A percentile compares a stretch with the other conserved stretches of the same genome.
Conservation (phyloP, 106 monocot species). For the Acorus calamus region DNA sequence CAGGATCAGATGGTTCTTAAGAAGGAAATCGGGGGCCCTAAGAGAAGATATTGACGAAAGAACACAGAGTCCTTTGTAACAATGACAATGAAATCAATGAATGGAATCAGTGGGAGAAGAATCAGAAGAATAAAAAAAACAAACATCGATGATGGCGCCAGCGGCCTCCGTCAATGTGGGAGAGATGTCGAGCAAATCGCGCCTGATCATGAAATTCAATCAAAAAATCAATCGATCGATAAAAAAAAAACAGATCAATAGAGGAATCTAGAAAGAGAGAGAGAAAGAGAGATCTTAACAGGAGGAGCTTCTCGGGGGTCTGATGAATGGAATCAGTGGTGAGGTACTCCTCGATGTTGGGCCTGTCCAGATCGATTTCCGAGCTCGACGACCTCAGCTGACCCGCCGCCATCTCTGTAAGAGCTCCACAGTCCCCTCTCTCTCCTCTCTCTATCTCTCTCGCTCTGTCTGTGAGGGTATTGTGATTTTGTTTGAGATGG, state of each 20-base stretch:
- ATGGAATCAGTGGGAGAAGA: neutral
- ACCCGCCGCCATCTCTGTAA: slow-evolving; percentile 22
- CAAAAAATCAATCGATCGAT: neutral
- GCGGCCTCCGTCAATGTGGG: slow-evolving; percentile 65
- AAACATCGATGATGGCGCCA: slow-evolving; percentile 69
- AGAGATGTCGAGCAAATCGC: slow-evolving; percentile 68
- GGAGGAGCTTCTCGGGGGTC: slow-evolving; percentile 38
- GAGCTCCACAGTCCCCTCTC: no score
- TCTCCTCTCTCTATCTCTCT: no score
- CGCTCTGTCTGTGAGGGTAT: no score
- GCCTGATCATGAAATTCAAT: slow-evolving; percentile 23
- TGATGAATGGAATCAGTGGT: slow-evolving; percentile 41
- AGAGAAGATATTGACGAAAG: neutral
- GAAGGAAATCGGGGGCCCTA: no score
- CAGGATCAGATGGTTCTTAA: no score
- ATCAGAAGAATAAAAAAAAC: neutral
- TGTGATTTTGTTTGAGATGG: no score
- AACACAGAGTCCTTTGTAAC: neutral
- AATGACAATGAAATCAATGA: neutral
- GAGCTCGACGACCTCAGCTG: slow-evolving; percentile 17
- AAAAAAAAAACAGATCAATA: neutral
- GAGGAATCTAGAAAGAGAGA: neutral
- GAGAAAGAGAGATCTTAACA: slow-evolving; percentile 12
- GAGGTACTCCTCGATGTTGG: slow-evolving; percentile 74
- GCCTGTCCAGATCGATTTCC: slow-evolving; percentile 57